Base-by-base conservation (phyloP, 1,284 basidiomycete species). In the Trichosporon faecale region DNA sequence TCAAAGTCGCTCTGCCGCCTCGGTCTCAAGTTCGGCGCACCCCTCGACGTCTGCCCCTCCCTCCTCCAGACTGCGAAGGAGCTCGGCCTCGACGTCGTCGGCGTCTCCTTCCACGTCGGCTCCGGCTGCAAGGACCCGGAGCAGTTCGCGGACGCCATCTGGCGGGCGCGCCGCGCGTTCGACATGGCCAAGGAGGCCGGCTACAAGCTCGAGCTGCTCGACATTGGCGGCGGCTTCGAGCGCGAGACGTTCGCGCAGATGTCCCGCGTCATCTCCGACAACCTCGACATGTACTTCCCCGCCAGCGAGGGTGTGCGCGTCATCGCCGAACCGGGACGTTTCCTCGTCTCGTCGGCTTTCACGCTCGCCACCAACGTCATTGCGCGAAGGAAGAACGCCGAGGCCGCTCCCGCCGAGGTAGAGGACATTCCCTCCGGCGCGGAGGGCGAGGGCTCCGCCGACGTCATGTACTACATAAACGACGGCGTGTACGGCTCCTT, bases 401-500 rank as follows among this genome's bases (percentile, higher is more conserved):
- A 61, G 57, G 57, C 57, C 27, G 27, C 57, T 2, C 29, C 29
- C 27, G 57, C 57, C 57, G 73, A 70, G 11, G 64, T 71, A 55
- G 72, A 72, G 14, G 60, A 70, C 60, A 31, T 72, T 9, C 65
- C 67, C 23, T 55, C 27, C 33, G 37, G 70, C 6, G 69, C 68
- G 9, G 68, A 61, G 21, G 52, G 68, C 27, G 76, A 75, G 18
- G 40, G 40, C 52, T 60, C 80, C 70, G 82, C 85, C 18, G 82
- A 84, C 67, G 85, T 85, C 57, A 86, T 86, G 85, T 86, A 96
- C 86, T 98, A 97, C 86, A 93, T 97, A 88, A 97, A 95, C 85
- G 95, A 97, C 83, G 95, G 95, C 61, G 93, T 98, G 52, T 99
- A 99, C 84, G 95, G 96, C 67, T 92, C 96, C 23, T 98, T 99